Percentiles rank a stretch among this genome's conserved stretches.
phyloP scores from a whole-genome alignment of 2,329 filamentous ascomycete genomes.

The Trichoderma oligosporum region DNA sequence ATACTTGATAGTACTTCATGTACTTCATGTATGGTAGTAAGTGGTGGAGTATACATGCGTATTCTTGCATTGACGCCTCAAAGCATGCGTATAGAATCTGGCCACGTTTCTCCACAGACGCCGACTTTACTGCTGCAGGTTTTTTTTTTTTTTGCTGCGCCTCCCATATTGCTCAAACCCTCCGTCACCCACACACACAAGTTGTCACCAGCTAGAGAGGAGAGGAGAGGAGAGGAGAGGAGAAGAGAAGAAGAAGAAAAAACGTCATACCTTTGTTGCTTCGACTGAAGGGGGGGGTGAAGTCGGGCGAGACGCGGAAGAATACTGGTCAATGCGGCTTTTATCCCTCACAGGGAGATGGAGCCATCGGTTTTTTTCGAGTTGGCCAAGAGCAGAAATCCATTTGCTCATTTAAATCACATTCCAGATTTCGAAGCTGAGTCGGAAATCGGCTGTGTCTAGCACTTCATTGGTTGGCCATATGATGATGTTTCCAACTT shows the following conservation, averaged over 20 bases:
- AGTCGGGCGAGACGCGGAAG: background rate
- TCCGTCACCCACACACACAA: background rate
- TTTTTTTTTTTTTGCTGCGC: too few species aligned
- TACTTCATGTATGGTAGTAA: too few species aligned
- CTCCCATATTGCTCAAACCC: conserved; percentile 5
- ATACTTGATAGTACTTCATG: too few species aligned
- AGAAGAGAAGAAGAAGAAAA: background rate
- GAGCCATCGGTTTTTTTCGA: background rate
- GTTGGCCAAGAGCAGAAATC: too few species aligned
- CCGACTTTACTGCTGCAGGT: conserved; percentile 14
- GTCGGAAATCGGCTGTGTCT: too few species aligned
- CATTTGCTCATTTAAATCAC: too few species aligned
- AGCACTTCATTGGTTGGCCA: too few species aligned
- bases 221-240: background rate
- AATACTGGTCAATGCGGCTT: background rate
- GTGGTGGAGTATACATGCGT: too few species aligned
- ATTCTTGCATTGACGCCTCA: too few species aligned
- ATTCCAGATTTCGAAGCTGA: too few species aligned
- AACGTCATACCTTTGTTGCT: background rate
- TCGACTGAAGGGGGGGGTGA: background rate
- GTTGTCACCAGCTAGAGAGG: background rate
- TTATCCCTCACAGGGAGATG: background rate
- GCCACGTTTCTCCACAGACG: conserved; percentile 28
- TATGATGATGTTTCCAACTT: too few species aligned
- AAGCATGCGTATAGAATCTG: conserved; percentile 28